Conservation (phyloP, 225 moss, liverwort and hornwort genomes). For the Climacium dendroides region DNA sequence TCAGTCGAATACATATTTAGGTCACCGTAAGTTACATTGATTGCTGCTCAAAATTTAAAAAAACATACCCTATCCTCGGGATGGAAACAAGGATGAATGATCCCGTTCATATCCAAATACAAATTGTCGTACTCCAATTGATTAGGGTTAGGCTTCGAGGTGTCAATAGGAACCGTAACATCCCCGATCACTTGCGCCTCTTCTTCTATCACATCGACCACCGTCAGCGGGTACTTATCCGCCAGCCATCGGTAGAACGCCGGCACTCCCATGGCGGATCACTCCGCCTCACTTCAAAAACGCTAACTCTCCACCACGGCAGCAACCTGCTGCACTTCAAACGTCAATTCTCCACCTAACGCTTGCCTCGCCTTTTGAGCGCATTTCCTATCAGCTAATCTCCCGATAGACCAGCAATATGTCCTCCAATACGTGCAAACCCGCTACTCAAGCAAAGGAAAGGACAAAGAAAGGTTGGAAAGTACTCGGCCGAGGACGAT, state of each 20-base stretch:
- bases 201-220: slow-evolving; percentile 89
- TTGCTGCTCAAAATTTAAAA: neutral
- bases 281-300: neutral
- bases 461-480: no score
- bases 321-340: neutral
- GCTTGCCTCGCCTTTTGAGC: neutral
- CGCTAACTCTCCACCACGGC: neutral
- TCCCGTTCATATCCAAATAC: slow-evolving; percentile 97
- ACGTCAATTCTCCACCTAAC: neutral
- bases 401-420: neutral
- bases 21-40: no score
- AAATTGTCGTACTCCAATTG: slow-evolving; percentile 87
- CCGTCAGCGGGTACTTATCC: slow-evolving; percentile 91
- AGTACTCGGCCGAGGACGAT: neutral
- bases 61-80: slow-evolving; percentile 89
- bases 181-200: slow-evolving; percentile 78
- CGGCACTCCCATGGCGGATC: slow-evolving; percentile 74
- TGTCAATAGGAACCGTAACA: slow-evolving; percentile 78
- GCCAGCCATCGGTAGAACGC: slow-evolving; percentile 98
- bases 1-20: neutral
- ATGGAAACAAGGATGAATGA: slow-evolving; percentile 98
- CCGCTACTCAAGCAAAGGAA: neutral
- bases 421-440: neutral
- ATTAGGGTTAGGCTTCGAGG: slow-evolving; percentile 89
- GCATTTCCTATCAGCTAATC: neutral